Conservation (phyloP, 495 filamentous ascomycete genomes). For the Platismatia glauca region DNA sequence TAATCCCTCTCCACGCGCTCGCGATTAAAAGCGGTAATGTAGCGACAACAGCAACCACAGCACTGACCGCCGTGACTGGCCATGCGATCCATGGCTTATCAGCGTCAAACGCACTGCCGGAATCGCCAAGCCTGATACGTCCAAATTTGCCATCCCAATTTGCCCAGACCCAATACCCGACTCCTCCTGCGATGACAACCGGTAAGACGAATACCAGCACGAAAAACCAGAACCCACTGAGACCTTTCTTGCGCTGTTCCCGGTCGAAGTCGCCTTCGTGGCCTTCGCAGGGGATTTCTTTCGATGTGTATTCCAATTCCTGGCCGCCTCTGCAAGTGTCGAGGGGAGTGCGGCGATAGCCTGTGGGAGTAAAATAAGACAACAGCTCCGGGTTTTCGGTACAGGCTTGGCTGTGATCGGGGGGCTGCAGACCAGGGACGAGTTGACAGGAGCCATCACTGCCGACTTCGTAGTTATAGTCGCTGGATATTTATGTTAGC, state of each 20-base stretch:
- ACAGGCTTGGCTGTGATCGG: constrained; percentile 61
- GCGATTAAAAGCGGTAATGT: constrained; percentile 63
- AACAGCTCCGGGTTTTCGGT: constrained; percentile 50
- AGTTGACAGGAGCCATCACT: constrained; percentile 65
- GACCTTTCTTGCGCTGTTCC: constrained; percentile 46
- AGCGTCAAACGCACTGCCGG: constrained; percentile 42
- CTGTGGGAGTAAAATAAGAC: constrained; percentile 75
- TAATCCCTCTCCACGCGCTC: constrained; percentile 57
- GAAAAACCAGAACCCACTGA: constrained; percentile 71
- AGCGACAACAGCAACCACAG: constrained; percentile 61
- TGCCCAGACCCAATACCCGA: constrained; percentile 78
- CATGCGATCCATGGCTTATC: constrained; percentile 65
- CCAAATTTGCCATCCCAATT: constrained; percentile 89
- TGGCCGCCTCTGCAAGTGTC: constrained; percentile 72
- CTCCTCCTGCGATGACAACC: constrained; percentile 52
- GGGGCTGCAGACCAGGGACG: constrained; percentile 56
- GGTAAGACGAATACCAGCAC: constrained; percentile 66
- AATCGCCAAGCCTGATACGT: constrained; percentile 65
- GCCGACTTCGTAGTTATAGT: constrained; percentile 84
- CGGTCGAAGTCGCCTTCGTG: constrained; percentile 68
- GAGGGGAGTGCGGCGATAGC: constrained; percentile 83
- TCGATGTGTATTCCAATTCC: constrained; percentile 55
- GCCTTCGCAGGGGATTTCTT: constrained; percentile 55
- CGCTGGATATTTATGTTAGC: constrained; percentile 44
- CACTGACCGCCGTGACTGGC: constrained; percentile 70